A percentile compares a stretch with the other conserved stretches of the same genome.
phyloP scores from a whole-genome alignment of 345 rosid genomes.

The Camelina laxa region DNA sequence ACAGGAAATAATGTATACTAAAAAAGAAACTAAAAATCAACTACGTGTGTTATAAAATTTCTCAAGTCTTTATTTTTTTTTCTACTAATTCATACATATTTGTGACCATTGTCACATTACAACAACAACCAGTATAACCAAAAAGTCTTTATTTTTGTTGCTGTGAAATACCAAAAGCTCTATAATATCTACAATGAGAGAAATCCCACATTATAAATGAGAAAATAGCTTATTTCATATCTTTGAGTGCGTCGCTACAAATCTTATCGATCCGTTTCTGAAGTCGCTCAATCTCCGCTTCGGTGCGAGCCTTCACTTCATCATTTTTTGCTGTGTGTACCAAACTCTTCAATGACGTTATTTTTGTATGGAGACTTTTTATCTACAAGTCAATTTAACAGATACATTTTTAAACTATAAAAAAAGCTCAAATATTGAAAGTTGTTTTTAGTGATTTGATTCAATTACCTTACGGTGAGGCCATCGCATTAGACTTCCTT shows the following conservation, averaged over 20 bases:
- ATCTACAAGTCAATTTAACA: constrained; percentile 26
- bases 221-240: neutral
- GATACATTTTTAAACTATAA: neutral
- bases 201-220: neutral
- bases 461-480: constrained; percentile 25
- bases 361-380: neutral
- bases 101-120: too few relatives aligned
- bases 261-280: neutral
- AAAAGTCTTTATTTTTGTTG: too few relatives aligned
- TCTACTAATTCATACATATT: too few relatives aligned
- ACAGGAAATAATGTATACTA: too few relatives aligned
- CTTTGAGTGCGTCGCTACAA: neutral
- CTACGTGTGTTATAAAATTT: too few relatives aligned
- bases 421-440: neutral
- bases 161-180: too few relatives aligned
- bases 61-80: too few relatives aligned
- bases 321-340: neutral
- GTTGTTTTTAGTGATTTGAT: neutral
- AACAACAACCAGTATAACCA: too few relatives aligned
- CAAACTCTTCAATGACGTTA: neutral
- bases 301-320: neutral
- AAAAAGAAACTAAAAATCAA: too few relatives aligned
- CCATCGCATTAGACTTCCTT: constrained; percentile 25
- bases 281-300: neutral
- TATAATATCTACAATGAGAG: too few relatives aligned